Percentiles rank a stretch among this genome's conserved stretches.
Evolutionary conservation across 441 rosid species (phyloP).

Genomic region (Mallotus repandus): DNA sequence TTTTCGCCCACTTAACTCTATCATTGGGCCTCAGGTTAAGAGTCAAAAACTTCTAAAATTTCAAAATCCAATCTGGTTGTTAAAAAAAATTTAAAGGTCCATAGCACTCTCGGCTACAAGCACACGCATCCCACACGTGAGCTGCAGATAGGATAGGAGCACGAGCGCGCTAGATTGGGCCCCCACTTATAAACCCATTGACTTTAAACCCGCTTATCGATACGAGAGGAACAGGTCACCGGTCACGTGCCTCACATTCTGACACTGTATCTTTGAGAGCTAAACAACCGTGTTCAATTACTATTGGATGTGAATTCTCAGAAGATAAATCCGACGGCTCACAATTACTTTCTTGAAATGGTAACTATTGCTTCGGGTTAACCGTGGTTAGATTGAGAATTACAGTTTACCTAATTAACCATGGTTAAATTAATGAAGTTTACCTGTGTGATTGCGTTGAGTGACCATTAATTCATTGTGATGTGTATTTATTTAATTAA

Average conservation of each 20-base stretch:
- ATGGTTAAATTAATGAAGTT: too few species aligned
- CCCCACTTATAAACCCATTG: background rate
- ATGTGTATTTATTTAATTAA: too few species aligned
- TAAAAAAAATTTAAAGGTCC: background rate
- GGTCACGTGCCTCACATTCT: background rate
- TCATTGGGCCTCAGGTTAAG: background rate
- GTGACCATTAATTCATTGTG: too few species aligned
- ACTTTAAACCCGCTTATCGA: background rate
- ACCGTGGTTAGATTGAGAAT: too few species aligned
- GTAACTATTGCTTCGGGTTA: too few species aligned
- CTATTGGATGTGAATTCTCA: background rate
- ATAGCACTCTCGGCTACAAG: background rate
- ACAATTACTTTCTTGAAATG: too few species aligned
- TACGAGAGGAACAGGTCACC: background rate
- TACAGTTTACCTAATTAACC: too few species aligned
- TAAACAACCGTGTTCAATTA: background rate
- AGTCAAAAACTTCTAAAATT: background rate
- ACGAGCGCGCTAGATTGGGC: background rate
- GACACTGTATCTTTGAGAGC: background rate
- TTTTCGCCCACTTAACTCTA: too few species aligned
- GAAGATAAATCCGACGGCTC: too few species aligned
- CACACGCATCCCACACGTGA: constrained; percentile 17
- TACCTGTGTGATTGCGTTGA: too few species aligned
- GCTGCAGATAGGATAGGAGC: background rate
- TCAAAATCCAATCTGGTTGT: background rate